Percentiles rank a stretch among this genome's conserved stretches.
Conservation (phyloP, 371 early-diverging fungal genomes). For the Mortierella sp. region DNA sequence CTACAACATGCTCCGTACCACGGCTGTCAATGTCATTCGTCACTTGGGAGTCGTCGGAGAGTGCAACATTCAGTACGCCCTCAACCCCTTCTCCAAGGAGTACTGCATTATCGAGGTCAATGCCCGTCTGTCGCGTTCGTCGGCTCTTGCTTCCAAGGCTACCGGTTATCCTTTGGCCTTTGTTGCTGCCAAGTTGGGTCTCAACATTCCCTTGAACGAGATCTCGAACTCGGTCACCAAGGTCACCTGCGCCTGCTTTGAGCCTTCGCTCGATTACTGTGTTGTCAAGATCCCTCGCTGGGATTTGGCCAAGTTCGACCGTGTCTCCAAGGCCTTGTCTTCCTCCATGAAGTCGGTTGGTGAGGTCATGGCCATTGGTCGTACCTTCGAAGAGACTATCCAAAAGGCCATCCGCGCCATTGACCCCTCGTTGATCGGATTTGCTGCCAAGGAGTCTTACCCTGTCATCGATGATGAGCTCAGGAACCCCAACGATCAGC, state of each 20-base stretch:
- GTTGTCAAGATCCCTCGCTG: slow-evolving; percentile 97
- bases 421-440: slow-evolving; percentile 88
- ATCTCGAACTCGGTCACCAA: slow-evolving; percentile 93
- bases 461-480: slow-evolving; percentile 82
- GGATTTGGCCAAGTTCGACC: slow-evolving; percentile 95
- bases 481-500: slow-evolving; percentile 85
- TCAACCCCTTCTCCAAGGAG: slow-evolving; percentile 91
- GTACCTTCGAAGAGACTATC: slow-evolving; percentile 95
- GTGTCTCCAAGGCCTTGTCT: slow-evolving; percentile 87
- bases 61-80: slow-evolving; percentile 98
- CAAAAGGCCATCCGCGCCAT: slow-evolving; percentile 96
- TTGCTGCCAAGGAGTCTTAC: slow-evolving; percentile 58
- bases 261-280: slow-evolving; percentile 93
- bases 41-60: slow-evolving; percentile 96
- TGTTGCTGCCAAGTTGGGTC: slow-evolving; percentile 96
- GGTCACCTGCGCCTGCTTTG: slow-evolving; percentile 95
- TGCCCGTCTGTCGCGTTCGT: slow-evolving; percentile 91
- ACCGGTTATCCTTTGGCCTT: slow-evolving; percentile 97
- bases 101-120: slow-evolving; percentile 98
- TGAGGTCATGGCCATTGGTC: slow-evolving; percentile 96
- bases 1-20: slow-evolving; percentile 95
- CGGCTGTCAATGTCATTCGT: slow-evolving; percentile 75
- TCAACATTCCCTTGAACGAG: slow-evolving; percentile 90
- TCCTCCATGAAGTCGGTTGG: slow-evolving; percentile 96
- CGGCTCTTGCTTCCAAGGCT: slow-evolving; percentile 96